Evolutionary conservation across 495 filamentous ascomycete species (phyloP), one percentile per base, ranked within the genome.

Genomic region (Collariella sp.): DNA sequence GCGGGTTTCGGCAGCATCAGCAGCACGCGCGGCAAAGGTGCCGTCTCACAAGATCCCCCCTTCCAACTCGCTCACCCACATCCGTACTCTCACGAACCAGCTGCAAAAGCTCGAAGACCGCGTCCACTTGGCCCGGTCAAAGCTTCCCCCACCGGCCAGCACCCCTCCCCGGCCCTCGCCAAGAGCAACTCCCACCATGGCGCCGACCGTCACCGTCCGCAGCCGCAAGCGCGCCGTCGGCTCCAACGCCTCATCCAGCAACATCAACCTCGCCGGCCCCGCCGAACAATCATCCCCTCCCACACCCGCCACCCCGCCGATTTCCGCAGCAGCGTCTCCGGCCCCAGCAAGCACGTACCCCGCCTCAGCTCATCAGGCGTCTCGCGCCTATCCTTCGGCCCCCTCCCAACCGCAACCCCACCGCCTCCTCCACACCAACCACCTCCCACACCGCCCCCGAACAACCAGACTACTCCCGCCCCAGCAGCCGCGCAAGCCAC

Each of bases 31-130:
- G 7, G 39, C 62, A 36, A 45, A 61, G 18, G 52, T 62, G 5
- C 58, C 46, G 5, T 68, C 74, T 38, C 65, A 76, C 54, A 72
- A 62, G 50, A 53, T 94, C 22, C 85, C 89, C 26, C 77, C 85
- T 34, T 96, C 94, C 16, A 86, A 83, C 34, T 96, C 94, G 5
- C 79, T 98, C 29, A 86, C 86, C 52, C 93, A 98, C 62, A 91
- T 97, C 63, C 89, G 93, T 23, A 84, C 84, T 3, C 80, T 98
- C 50, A 93, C 91, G 52, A 90, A 88, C 20, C 93, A 96, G 70
- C 96, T 98, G 94, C 89, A 95, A 67, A 83, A 85, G 57, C 81
- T 98, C 38, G 94, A 97, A 67, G 86, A 91, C 53, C 79, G 91
- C 29, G 90, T 98, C 7, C 90, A 97, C 45, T 88, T 86, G n/a